Evolutionary conservation across 768 basidiomycete genomes (phyloP), one percentile per base, ranked within the genome.

Genomic region (Termitomyces sp.): DNA sequence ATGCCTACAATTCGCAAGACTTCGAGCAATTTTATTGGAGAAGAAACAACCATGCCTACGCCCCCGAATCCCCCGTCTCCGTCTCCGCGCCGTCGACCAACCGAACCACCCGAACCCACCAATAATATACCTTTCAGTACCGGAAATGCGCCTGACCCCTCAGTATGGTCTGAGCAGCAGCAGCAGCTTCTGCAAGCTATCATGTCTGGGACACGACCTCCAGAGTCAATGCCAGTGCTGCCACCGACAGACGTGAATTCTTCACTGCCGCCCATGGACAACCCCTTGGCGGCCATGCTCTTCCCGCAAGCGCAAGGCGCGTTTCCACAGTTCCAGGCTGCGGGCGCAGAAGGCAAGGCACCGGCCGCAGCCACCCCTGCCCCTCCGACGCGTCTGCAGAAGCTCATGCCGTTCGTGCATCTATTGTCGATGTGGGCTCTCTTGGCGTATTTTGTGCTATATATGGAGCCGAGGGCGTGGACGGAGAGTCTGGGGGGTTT

Each of bases 91-190:
- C 55, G 45, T 60, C 43, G 50, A n/a, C n/a, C n/a, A 53, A 33
- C 43, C 52, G 44, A 48, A 58, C 62, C 65, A 26, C n/a, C n/a
- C n/a, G 68, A 57, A 60, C 62, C 68, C 49, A 62, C 68, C 53
- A 66, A 70, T 57, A 47, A 18, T 14, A 60, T 67, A 53, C 64
- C 48, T 50, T 68, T 67, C 45, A n/a, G n/a, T n/a, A 62, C 57
- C 14, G 56, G 59, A 36, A 46, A 68, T n/a, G 59, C 64, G 4
- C 72, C 79, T 4, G 84, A 86, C 65, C 80, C 84, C 0, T 79
- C 84, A 4, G 79, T 79, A 13, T 89, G 86, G 88, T 81, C 83
- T 9, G 74, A 82, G 44, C 85, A 90, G 58, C 86, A 89, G 64
- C 76, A 76, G 55, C 84, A 87, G 62, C 79, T 91, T 61, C 74